Conservation (phyloP, 1,284 basidiomycete genomes). For the Caloboletus firmus region DNA sequence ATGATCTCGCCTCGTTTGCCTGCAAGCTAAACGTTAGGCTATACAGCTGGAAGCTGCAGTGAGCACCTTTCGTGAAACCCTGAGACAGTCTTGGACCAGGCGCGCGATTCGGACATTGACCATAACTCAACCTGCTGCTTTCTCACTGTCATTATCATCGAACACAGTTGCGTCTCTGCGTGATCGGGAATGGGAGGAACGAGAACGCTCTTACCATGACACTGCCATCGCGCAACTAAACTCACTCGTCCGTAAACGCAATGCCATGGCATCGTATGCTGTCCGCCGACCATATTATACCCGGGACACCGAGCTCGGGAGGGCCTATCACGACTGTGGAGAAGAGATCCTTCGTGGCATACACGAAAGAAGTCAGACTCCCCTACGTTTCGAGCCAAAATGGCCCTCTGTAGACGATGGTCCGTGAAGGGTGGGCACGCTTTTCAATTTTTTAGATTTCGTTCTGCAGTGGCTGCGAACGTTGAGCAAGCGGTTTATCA, state of each 20-base stretch:
- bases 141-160: slow-evolving; percentile 46
- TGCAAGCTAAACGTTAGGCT: slow-evolving; percentile 35
- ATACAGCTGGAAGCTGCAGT: slow-evolving; percentile 57
- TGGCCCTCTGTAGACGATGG: neutral
- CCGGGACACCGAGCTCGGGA: slow-evolving; percentile 58
- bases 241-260: slow-evolving; percentile 73
- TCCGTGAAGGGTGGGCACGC: neutral
- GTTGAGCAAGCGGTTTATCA: slow-evolving; percentile 11
- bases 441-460: slow-evolving; percentile 10
- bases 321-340: slow-evolving; percentile 52
- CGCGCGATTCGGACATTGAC: slow-evolving; percentile 63
- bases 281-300: slow-evolving; percentile 64
- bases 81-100: slow-evolving; percentile 67
- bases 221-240: slow-evolving; percentile 72
- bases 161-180: slow-evolving; percentile 49
- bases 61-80: slow-evolving; percentile 59
- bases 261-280: slow-evolving; percentile 74
- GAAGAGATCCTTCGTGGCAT: slow-evolving; percentile 54
- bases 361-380: slow-evolving; percentile 25
- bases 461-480: slow-evolving; percentile 29
- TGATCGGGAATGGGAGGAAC: slow-evolving; percentile 73
- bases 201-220: slow-evolving; percentile 72
- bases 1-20: slow-evolving; percentile 1
- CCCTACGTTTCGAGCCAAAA: slow-evolving; percentile 1
- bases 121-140: slow-evolving; percentile 42